Evolutionary conservation across 2,329 filamentous ascomycete genomes (phyloP), one percentile per base, ranked within the genome.

Genomic region (Pseudogymnoascus sp.): DNA sequence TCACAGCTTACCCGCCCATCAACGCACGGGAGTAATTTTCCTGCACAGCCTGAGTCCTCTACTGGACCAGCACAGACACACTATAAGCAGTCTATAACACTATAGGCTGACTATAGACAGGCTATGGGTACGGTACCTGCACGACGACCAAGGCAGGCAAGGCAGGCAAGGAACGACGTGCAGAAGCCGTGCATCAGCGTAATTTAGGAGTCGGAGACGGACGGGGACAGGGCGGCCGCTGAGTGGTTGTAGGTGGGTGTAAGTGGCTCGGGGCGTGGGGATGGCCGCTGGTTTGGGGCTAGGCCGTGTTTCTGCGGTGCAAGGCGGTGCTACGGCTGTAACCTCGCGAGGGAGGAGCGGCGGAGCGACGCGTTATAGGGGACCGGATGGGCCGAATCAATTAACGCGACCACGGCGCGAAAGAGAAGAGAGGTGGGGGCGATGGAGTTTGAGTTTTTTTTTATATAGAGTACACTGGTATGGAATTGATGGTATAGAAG

Each of bases 311-410:
- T 50, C 23, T 50, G 23, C 5, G 13, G 13, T 50, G 23, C 44
- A 50, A 50, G 44, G 44, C 44, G 13, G 44, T 50, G 23, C 44
- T 50, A 8, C 44, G 44, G 44, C 23, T 50, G 44, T 28, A 50
- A 50, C 44, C 23, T 50, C 44, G 44, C 44, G 44, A 50, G 23
- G 11, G 28, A n/a, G n/a, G n/a, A n/a, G n/a, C n/a, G n/a, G n/a
- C n/a, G 44, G 44, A 50, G 44, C 44, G 44, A 50, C 44, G 44
- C 44, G 44, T 50, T 50, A 50, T 50, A 50, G 44, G 23, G 44
- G 44, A 50, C 44, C 23, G 15, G 44, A 44, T 21, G 6, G 9
- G 15, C 36, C 38, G 23, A 28, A 28, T 50, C 23, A 50, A 50
- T 28, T 15, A 28, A 50, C 44, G 44, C 44, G 44, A 50, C 23